phyloP scores from a whole-genome alignment of 176 grass and related monocot species.

The Cenchrus purpureus region DNA sequence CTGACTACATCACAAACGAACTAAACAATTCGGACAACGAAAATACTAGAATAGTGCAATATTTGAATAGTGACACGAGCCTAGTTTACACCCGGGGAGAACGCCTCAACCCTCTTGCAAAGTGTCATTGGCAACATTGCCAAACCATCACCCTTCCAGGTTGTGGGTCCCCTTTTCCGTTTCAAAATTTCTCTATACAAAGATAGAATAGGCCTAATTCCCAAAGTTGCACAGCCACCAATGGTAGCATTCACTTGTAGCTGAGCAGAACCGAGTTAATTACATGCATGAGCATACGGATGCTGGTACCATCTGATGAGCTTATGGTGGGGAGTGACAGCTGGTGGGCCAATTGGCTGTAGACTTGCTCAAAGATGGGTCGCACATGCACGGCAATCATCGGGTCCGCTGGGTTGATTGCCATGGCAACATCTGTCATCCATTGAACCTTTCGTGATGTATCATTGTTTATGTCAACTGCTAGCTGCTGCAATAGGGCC shows the following conservation, averaged over 20 bases:
- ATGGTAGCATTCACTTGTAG: conserved; percentile 76
- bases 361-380: conserved; percentile 96
- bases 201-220: conserved; percentile 43
- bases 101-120: neutral
- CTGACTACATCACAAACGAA: neutral
- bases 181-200: conserved; percentile 77
- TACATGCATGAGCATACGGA: conserved; percentile 88
- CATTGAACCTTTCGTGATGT: conserved; percentile 70
- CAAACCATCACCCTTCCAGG: conserved; percentile 23
- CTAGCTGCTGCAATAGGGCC: conserved; percentile 95
- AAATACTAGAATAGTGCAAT: conserved; percentile 36
- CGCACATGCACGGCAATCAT: conserved; percentile 76
- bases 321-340: conserved; percentile 59
- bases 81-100: conserved; percentile 47
- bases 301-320: conserved; percentile 52
- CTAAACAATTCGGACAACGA: conserved; percentile 21
- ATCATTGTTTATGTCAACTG: conserved; percentile 82
- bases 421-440: conserved; percentile 95
- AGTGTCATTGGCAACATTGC: conserved; percentile 28
- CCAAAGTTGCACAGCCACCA: conserved; percentile 16
- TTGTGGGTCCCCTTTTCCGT: conserved; percentile 41
- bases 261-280: conserved; percentile 88
- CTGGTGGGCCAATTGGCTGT: conserved; percentile 64
- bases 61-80: conserved; percentile 20
- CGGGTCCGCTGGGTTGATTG: conserved; percentile 79